Conservation (phyloP, 2,329 filamentous ascomycete genomes). For the Monosporascus sp. region DNA sequence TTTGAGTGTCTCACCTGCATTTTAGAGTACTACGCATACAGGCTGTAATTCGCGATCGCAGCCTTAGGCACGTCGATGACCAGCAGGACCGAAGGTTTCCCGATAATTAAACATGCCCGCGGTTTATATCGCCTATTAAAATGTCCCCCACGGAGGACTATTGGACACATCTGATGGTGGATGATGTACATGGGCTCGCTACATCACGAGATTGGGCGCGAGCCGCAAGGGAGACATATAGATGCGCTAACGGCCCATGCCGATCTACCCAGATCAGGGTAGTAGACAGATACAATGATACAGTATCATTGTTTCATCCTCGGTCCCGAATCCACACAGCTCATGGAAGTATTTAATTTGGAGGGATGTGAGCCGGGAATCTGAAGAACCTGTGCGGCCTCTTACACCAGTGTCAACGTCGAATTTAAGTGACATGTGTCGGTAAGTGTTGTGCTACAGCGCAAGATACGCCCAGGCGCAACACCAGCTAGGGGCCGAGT, state of each 20-base stretch:
- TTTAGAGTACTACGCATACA: background rate
- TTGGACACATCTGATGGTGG: background rate
- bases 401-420: background rate
- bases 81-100: background rate
- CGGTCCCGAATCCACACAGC: background rate
- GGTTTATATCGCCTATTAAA: background rate
- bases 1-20: background rate
- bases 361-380: no score
- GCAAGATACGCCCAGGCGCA: background rate
- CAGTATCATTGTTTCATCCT: background rate
- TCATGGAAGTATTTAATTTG: background rate
- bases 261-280: background rate
- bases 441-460: background rate
- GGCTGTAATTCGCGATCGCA: background rate
- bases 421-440: background rate
- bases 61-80: background rate
- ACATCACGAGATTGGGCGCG: background rate
- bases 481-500: background rate
- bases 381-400: background rate
- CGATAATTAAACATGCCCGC: background rate
- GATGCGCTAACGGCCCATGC: background rate
- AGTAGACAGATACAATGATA: background rate
- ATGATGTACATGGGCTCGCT: background rate
- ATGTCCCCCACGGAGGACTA: background rate
- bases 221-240: background rate